Evolutionary conservation across 2,329 filamentous ascomycete genomes (phyloP).

Genomic region (Fusarium pseudoanthophilum): DNA sequence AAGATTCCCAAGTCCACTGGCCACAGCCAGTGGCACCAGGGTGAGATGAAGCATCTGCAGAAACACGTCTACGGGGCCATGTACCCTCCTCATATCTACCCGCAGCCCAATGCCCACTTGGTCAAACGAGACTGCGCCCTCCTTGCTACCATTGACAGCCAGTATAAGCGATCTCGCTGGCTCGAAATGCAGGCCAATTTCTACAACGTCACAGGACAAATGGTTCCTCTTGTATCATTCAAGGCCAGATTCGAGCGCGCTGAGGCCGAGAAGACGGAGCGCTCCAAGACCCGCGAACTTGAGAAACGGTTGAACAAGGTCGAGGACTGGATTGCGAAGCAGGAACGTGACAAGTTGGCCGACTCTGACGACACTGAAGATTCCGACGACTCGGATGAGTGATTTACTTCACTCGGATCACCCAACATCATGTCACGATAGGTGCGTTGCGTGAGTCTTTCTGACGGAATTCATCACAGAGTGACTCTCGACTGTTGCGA

Average conservation of each 20-base stretch:
- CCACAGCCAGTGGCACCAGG: not conserved
- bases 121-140: slow-evolving; percentile 49
- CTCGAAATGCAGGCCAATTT: slow-evolving; percentile 58
- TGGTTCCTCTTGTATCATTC: slow-evolving; percentile 54
- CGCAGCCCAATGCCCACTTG: slow-evolving; percentile 42
- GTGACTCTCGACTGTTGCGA: not conserved
- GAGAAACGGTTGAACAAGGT: slow-evolving; percentile 13
- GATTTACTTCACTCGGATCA: not conserved
- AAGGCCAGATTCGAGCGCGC: slow-evolving; percentile 49
- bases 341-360: not conserved
- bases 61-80: slow-evolving; percentile 46
- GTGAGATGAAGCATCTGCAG: slow-evolving; percentile 32
- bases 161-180: slow-evolving; percentile 50
- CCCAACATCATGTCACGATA: not conserved
- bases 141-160: slow-evolving; percentile 50
- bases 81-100: slow-evolving; percentile 43
- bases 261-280: slow-evolving; percentile 34
- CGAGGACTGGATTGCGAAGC: slow-evolving; percentile 37
- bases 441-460: not conserved
- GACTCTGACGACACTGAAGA: not conserved
- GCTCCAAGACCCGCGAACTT: slow-evolving; percentile 1
- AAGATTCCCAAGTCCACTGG: not conserved
- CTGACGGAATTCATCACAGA: not conserved
- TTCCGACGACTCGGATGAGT: not conserved
- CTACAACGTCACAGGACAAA: slow-evolving; percentile 55